phyloP scores from a whole-genome alignment of 305 asterid genomes.

The Fraxinus ornus region DNA sequence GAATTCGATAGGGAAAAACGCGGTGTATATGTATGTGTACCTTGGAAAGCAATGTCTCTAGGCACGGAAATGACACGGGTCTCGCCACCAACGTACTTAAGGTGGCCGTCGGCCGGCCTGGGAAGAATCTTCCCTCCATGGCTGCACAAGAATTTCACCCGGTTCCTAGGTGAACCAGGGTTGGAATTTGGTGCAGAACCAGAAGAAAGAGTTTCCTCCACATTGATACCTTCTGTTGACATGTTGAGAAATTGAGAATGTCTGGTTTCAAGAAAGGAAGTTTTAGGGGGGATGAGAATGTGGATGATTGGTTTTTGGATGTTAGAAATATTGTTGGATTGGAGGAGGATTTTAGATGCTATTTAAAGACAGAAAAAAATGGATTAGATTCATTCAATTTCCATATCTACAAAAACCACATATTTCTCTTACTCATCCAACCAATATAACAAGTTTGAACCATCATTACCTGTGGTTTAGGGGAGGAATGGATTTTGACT shows the following conservation, averaged over 20 bases:
- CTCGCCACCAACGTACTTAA: conserved; percentile 87
- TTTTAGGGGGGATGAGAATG: not conserved
- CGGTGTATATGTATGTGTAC: conserved; percentile 19
- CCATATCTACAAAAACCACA: not conserved
- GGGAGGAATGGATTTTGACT: not conserved
- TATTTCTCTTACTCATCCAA: not conserved
- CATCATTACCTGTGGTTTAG: not conserved
- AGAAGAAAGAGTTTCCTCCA: conserved; percentile 20
- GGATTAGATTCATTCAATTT: not conserved
- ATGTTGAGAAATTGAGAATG: conserved; percentile 19
- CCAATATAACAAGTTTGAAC: not conserved
- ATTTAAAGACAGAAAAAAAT: not conserved
- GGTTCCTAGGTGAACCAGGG: conserved; percentile 50
- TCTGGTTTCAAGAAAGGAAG: not conserved
- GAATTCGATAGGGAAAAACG: not conserved
- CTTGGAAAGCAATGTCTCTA: conserved; percentile 54
- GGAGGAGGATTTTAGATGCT: not conserved
- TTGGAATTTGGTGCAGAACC: conserved; percentile 42
- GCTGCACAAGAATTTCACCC: conserved; percentile 73
- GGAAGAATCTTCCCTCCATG: conserved; percentile 92
- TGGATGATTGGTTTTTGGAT: not conserved
- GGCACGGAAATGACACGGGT: conserved; percentile 77
- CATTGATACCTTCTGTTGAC: conserved; percentile 40
- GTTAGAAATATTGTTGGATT: not conserved
- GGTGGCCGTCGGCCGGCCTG: conserved; percentile 64